phyloP scores from a whole-genome alignment of 2,329 filamentous ascomycete species.

The Aspergillus nomiae region DNA sequence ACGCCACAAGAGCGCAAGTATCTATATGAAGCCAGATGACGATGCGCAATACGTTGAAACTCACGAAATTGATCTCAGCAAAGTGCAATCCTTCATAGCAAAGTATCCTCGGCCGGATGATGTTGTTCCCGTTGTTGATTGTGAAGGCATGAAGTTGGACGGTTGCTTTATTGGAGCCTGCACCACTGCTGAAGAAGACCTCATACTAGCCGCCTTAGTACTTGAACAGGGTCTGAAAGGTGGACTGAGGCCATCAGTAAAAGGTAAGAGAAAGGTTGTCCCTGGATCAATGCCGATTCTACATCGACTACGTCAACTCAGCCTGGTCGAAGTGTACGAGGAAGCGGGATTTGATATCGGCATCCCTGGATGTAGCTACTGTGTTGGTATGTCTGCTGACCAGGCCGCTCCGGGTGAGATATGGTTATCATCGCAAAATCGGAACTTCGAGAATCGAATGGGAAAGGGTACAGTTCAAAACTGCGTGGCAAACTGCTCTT shows the following conservation, averaged over 20 bases:
- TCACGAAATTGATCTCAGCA: slow-evolving; percentile 41
- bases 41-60: slow-evolving; percentile 42
- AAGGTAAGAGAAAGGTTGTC: slow-evolving; percentile 44
- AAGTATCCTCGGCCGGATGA: slow-evolving; percentile 48
- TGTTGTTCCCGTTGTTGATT: slow-evolving; percentile 44
- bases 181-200: slow-evolving; percentile 50
- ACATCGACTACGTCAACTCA: slow-evolving; percentile 36
- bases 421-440: slow-evolving; percentile 51
- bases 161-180: slow-evolving; percentile 53
- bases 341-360: slow-evolving; percentile 47
- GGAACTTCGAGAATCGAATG: slow-evolving; percentile 52
- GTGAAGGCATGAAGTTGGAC: slow-evolving; percentile 37
- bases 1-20: slow-evolving; percentile 31
- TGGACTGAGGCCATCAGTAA: slow-evolving; percentile 30
- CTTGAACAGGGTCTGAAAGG: slow-evolving; percentile 41
- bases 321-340: slow-evolving; percentile 42
- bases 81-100: slow-evolving; percentile 43
- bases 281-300: slow-evolving; percentile 46
- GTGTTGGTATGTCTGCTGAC: slow-evolving; percentile 48
- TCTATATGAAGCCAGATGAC: slow-evolving; percentile 46
- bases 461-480: slow-evolving; percentile 35
- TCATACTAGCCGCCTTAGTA: slow-evolving; percentile 47
- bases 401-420: slow-evolving; percentile 44
- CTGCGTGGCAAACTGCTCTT: too few species aligned
- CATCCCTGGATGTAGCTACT: slow-evolving; percentile 49